Conservation (phyloP, 73 alveolate species). For the Stentor coeruleus region DNA sequence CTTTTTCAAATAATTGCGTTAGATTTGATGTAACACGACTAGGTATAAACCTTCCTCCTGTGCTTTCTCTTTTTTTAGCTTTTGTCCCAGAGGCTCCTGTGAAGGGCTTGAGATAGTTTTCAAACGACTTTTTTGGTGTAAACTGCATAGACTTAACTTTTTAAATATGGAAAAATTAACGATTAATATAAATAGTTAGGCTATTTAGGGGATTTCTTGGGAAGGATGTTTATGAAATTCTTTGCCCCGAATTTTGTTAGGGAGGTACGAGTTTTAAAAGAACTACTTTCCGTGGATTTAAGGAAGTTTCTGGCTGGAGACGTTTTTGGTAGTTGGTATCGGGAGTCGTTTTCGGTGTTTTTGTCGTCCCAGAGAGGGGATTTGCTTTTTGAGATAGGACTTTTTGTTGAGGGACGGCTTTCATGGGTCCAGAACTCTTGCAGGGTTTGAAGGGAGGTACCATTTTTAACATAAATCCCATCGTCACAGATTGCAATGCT, state of each 20-base stretch:
- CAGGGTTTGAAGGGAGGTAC: not conserved
- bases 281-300: not conserved
- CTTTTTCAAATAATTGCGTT: slow-evolving; percentile 12
- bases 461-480: not conserved
- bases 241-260: not conserved
- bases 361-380: too few relatives aligned
- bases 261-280: not conserved
- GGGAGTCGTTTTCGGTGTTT: not conserved
- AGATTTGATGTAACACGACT: slow-evolving; percentile 18
- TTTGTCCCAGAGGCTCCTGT: not conserved
- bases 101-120: not conserved
- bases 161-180: not conserved
- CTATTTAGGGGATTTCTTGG: too few relatives aligned
- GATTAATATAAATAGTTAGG: not conserved
- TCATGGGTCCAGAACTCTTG: not conserved
- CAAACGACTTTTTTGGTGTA: slow-evolving; percentile 27
- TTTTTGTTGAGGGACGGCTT: too few relatives aligned
- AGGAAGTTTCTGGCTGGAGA: not conserved
- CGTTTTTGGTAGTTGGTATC: not conserved
- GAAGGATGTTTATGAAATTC: not conserved
- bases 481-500: not conserved
- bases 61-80: not conserved
- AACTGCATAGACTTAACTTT: slow-evolving; percentile 2
- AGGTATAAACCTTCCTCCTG: slow-evolving; percentile 30
- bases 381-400: too few relatives aligned